These are phyloP conservation scores for Neurospora sp. DNA, from an alignment of 495 filamentous ascomycete species.

Conservation along the genomic window DNA sequence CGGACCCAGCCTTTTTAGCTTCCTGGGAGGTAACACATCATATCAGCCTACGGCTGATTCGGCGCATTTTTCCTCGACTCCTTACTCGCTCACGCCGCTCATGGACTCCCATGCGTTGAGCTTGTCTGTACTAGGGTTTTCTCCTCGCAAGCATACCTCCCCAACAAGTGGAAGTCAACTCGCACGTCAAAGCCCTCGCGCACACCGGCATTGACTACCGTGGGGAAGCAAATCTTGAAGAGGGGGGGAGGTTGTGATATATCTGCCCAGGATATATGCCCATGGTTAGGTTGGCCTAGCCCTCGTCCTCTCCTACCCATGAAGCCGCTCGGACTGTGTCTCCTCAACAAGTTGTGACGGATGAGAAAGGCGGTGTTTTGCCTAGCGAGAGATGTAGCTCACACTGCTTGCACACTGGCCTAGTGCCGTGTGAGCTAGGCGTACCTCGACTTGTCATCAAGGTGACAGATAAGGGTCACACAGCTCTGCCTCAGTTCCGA, in stretches of 20 bases:
- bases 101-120: not conserved
- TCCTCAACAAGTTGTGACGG: not conserved
- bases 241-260: not conserved
- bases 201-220: slow-evolving; percentile 17
- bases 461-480: not conserved
- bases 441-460: not conserved
- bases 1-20: slow-evolving; percentile 11
- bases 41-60: slow-evolving; percentile 44
- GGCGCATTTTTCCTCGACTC: slow-evolving; percentile 32
- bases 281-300: not conserved
- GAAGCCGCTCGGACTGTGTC: not conserved
- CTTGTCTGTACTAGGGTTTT: slow-evolving; percentile 10
- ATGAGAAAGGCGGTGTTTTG: not conserved
- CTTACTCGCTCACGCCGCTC: slow-evolving; percentile 3
- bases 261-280: not conserved
- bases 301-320: not conserved
- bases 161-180: not conserved
- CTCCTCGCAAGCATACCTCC: slow-evolving; percentile 1
- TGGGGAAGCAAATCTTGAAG: slow-evolving; percentile 5
- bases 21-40: slow-evolving; percentile 19
- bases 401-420: not conserved
- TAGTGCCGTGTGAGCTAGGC: not conserved
- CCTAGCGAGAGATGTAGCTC: not conserved
- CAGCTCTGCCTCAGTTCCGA: not conserved
- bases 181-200: slow-evolving; percentile 6